phyloP scores from a whole-genome alignment of 208 protist species.

The Phytomonas francai region DNA sequence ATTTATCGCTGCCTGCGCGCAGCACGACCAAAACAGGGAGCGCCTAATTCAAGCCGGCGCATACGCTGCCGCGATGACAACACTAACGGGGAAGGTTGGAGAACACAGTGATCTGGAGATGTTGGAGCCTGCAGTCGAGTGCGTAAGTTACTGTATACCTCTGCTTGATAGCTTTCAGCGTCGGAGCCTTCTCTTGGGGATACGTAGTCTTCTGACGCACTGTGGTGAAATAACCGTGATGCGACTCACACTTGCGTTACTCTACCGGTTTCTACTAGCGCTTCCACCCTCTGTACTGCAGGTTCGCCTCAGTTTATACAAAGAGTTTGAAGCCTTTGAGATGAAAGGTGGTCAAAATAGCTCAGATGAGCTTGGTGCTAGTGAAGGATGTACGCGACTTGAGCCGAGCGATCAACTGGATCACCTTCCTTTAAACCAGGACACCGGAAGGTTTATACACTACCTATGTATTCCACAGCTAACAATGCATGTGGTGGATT shows the following conservation, averaged over 20 bases:
- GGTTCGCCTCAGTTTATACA: neutral
- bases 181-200: constrained; percentile 30
- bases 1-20: constrained; percentile 35
- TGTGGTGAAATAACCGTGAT: constrained; percentile 27
- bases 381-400: neutral
- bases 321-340: neutral
- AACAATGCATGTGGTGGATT: constrained; percentile 23
- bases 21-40: constrained; percentile 21
- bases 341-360: neutral
- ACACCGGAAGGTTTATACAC: constrained; percentile 6
- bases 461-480: constrained; percentile 33
- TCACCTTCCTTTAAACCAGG: neutral
- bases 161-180: constrained; percentile 49
- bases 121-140: constrained; percentile 31
- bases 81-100: constrained; percentile 9
- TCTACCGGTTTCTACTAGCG: constrained; percentile 19
- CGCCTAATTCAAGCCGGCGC: constrained; percentile 32
- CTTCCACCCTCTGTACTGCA: neutral
- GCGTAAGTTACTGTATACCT: constrained; percentile 34
- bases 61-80: constrained; percentile 23
- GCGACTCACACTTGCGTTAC: constrained; percentile 29
- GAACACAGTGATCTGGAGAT: constrained; percentile 18
- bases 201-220: constrained; percentile 30
- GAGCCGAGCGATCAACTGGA: neutral
- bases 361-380: neutral